Percentiles rank a stretch among this genome's conserved stretches.
These are phyloP conservation scores for Pythium chondricola DNA, from an alignment of 352 stramenopile species.

Conservation along the genomic window DNA sequence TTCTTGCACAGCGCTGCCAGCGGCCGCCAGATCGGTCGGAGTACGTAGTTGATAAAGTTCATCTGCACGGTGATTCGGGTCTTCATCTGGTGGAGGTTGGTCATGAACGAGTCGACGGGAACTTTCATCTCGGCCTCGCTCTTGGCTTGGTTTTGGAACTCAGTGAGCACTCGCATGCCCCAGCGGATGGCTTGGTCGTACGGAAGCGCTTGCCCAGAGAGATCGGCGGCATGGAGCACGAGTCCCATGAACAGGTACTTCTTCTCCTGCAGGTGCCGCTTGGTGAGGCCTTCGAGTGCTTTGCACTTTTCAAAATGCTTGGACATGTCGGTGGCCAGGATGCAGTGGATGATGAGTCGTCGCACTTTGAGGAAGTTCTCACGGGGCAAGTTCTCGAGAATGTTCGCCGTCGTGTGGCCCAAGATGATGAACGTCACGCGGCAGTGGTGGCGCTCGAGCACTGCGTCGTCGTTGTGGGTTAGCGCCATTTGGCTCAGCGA, in stretches of 20 bases:
- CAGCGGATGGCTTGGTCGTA: constrained; percentile 51
- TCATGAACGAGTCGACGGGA: constrained; percentile 67
- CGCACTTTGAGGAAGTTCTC: constrained; percentile 47
- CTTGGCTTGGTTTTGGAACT: constrained; percentile 70
- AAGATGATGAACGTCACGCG: constrained; percentile 68
- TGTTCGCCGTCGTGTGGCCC: constrained; percentile 46
- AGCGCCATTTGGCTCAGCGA: constrained; percentile 61
- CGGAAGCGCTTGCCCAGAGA: constrained; percentile 61
- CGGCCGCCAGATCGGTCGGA: constrained; percentile 62
- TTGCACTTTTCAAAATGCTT: constrained; percentile 75
- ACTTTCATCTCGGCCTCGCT: constrained; percentile 58
- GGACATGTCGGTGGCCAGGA: constrained; percentile 71
- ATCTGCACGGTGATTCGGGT: constrained; percentile 60
- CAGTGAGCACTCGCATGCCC: constrained; percentile 52
- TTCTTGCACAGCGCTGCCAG: constrained; percentile 38
- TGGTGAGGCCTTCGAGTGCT: constrained; percentile 40
- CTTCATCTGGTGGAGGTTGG: constrained; percentile 51
- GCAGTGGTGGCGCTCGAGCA: constrained; percentile 80
- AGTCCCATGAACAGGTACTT: constrained; percentile 49
- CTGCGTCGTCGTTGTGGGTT: constrained; percentile 76
- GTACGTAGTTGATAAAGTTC: constrained; percentile 73
- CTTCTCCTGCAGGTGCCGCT: constrained; percentile 28
- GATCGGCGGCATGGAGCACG: constrained; percentile 61
- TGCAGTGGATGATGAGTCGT: constrained; percentile 52
- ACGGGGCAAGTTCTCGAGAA: constrained; percentile 42